These are phyloP conservation scores for Schizothecium vesticola DNA, from an alignment of 495 filamentous ascomycete species.

Conservation along the genomic window DNA sequence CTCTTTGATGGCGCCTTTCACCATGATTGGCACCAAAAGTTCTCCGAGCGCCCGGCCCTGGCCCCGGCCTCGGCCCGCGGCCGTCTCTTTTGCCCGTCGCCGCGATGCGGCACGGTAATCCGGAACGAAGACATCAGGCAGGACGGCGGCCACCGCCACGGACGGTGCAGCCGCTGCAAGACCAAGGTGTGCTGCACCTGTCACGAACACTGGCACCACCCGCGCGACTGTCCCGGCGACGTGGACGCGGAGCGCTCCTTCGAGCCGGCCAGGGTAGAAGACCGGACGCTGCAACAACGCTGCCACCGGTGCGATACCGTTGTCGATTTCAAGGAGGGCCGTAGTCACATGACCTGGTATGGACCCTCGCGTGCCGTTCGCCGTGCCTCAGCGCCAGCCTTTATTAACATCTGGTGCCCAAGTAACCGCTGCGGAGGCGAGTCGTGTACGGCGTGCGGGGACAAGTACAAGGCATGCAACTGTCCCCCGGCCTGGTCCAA, in stretches of 20 bases:
- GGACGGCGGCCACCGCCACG: conserved; percentile 47
- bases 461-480: conserved; percentile 74
- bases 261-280: conserved; percentile 62
- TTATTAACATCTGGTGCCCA: conserved; percentile 10
- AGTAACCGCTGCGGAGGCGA: conserved; percentile 67
- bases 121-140: conserved; percentile 58
- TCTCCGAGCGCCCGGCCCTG: conserved; percentile 63
- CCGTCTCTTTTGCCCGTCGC: conserved; percentile 66
- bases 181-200: conserved; percentile 70
- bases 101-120: conserved; percentile 70
- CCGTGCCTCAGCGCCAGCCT: conserved; percentile 5
- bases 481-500: conserved; percentile 66
- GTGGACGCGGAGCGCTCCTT: conserved; percentile 59
- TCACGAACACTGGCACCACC: conserved; percentile 65
- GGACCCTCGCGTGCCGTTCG: conserved; percentile 21
- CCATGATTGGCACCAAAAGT: conserved; percentile 70
- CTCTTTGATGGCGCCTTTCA: conserved; percentile 71
- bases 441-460: conserved; percentile 77
- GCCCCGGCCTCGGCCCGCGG: conserved; percentile 68
- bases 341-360: conserved; percentile 81
- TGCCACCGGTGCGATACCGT: conserved; percentile 69
- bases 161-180: conserved; percentile 59
- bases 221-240: conserved; percentile 65
- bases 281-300: conserved; percentile 54
- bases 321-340: conserved; percentile 76